Percentiles rank a stretch among this genome's conserved stretches.
Evolutionary conservation across 2,329 filamentous ascomycete species (phyloP).

Genomic region (Penicillium griseofulvum): DNA sequence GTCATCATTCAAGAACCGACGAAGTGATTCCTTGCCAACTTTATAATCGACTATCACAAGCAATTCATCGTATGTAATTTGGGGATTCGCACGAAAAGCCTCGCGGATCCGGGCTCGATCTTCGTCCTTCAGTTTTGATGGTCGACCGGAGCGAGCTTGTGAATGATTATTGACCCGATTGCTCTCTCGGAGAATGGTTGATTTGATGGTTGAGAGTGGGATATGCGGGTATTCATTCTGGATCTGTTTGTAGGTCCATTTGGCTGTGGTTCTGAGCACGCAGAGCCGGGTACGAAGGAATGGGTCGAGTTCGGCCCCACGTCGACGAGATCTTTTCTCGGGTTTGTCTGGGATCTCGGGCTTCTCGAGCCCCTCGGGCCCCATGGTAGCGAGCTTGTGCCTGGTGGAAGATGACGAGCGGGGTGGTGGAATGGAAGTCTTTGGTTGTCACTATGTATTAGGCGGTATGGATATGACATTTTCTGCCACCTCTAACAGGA

Average conservation of each 20-base stretch:
- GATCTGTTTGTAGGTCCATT: conserved; percentile 11
- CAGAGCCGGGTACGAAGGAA: conserved; percentile 10
- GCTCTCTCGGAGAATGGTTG: conserved; percentile 3
- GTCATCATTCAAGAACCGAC: not conserved
- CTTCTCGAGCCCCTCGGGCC: conserved; percentile 3
- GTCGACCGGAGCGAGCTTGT: conserved; percentile 1
- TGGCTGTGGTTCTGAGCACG: conserved; percentile 9
- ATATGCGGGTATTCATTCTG: conserved; percentile 9
- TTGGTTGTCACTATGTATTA: not conserved
- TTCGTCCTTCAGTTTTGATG: not conserved
- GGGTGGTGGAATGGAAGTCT: not conserved
- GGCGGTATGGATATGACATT: not conserved
- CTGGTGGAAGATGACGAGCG: not conserved
- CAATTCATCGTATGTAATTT: not conserved
- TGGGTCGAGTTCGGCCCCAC: conserved; percentile 11
- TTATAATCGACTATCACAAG: conserved; percentile 1
- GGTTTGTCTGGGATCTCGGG: not conserved
- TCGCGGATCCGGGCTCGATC: not conserved
- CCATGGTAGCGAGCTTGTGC: conserved; percentile 1
- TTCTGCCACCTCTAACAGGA: not conserved
- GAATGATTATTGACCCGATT: conserved; percentile 2
- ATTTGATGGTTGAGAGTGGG: conserved; percentile 11
- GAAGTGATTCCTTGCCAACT: conserved; percentile 1
- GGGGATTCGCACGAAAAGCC: not conserved
- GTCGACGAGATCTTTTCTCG: conserved; percentile 3